Evolutionary conservation across 2,329 filamentous ascomycete genomes (phyloP), one percentile per base, ranked within the genome.

Genomic region (Epichloe sylvatica): DNA sequence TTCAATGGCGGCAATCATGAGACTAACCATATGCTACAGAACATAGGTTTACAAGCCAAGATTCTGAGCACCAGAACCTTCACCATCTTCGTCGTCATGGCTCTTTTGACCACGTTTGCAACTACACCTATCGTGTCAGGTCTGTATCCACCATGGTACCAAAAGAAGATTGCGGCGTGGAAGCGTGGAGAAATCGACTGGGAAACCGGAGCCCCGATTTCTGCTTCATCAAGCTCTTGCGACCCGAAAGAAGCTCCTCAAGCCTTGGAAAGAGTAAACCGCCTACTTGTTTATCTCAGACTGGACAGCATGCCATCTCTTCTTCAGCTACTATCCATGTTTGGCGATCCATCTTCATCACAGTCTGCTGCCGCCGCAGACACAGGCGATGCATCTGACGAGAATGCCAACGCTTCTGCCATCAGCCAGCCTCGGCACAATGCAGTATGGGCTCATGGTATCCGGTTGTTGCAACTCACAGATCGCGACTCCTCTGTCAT

Each of bases 1-100:
- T 15, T 13, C 33, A 15, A 39, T 23, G 5, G 1, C 38, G 5
- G 2, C 11, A 39, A 39, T 3, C 30, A 11, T 19, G 13, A n/a
- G 35, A 39, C 4, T 47, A 1, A 23, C 23, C 23, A 5, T 33
- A 5, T 46, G 3, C 12, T n/a, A 6, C 21, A 78, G 76, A 80
- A 80, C 56, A 78, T 97, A 57, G 88, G 89, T 42, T 73, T 90
- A 2, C 82, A 91, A 69, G 88, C 89, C 19, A 80, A 79, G 36
- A 94, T 94, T 53, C 72, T 95, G 17, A 90, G 84, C 51, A 76
- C 75, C 0, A 74, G 85, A 15, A 94, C 88, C 0, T 95, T 95
- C 59, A 94, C 89, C 47, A 94, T 95, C 49, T 94, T 95, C 57
- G 88, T 95, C 21, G 85, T 95, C 60, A 95, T 95, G 89, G 89